A percentile compares a stretch with the other conserved stretches of the same genome.
These are phyloP conservation scores for Stereocaulon alpinum DNA, from an alignment of 495 filamentous ascomycete species.

Conservation along the genomic window DNA sequence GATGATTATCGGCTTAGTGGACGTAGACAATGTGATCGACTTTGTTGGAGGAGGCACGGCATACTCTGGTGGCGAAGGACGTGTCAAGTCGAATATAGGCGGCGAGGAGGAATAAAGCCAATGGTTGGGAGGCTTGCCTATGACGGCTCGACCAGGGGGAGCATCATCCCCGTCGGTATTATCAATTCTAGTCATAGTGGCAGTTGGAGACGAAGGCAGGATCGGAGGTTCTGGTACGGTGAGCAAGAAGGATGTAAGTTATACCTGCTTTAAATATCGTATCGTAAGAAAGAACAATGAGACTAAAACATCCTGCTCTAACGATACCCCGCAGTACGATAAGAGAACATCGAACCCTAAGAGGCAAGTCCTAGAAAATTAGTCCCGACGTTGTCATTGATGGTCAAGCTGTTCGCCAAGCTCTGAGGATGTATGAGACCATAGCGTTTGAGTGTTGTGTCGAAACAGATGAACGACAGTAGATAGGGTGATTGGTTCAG, in stretches of 20 bases:
- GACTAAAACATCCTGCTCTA: neutral
- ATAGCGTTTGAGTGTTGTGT: neutral
- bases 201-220: neutral
- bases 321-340: conserved; percentile 12
- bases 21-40: conserved; percentile 11
- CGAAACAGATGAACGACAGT: neutral
- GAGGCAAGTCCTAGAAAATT: neutral
- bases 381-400: neutral
- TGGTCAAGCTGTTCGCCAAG: too few species aligned
- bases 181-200: neutral
- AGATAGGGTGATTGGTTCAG: neutral
- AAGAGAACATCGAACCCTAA: conserved; percentile 1
- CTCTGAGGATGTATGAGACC: neutral
- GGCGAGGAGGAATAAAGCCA: conserved; percentile 15
- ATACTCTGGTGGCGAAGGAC: conserved; percentile 11
- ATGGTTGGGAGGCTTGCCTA: conserved; percentile 12
- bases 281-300: neutral
- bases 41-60: conserved; percentile 2
- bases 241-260: neutral
- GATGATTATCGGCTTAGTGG: conserved; percentile 29
- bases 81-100: conserved; percentile 12
- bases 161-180: neutral
- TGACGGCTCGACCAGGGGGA: conserved; percentile 3
- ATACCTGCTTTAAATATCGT: neutral
- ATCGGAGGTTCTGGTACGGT: neutral